Evolutionary conservation across 2,329 filamentous ascomycete genomes (phyloP).

Genomic region (Teratosphaeria destructans): DNA sequence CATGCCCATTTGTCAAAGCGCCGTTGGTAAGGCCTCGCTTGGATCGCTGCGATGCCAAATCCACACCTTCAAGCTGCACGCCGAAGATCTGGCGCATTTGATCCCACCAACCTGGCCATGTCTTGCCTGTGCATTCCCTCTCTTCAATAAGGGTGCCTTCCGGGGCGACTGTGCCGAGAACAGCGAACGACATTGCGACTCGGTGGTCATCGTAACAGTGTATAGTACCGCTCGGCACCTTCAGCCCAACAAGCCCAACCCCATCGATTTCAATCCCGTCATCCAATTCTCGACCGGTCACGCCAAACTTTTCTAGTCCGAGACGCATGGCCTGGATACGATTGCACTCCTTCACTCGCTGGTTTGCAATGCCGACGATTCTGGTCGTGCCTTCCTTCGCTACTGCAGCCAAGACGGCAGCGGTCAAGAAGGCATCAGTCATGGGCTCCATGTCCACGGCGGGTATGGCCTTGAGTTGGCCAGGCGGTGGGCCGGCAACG

Average conservation of each 20-base stretch:
- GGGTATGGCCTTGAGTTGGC: constrained; percentile 61
- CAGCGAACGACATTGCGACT: constrained; percentile 96
- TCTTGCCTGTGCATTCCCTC: constrained; percentile 90
- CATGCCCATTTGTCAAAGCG: constrained; percentile 24
- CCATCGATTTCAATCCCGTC: constrained; percentile 79
- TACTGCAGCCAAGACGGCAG: constrained; percentile 83
- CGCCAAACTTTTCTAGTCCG: constrained; percentile 86
- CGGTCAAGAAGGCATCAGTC: constrained; percentile 96
- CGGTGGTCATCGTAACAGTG: constrained; percentile 96
- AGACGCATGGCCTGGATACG: constrained; percentile 92
- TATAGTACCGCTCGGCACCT: constrained; percentile 55
- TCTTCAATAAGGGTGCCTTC: constrained; percentile 69
- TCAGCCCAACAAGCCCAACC: constrained; percentile 31
- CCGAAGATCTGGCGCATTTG: constrained; percentile 68
- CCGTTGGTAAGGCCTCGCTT: background rate
- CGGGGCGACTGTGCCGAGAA: constrained; percentile 64
- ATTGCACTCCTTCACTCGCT: constrained; percentile 96
- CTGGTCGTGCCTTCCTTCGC: constrained; percentile 59
- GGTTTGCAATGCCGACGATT: constrained; percentile 92
- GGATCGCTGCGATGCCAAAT: constrained; percentile 27
- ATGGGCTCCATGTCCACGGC: constrained; percentile 98
- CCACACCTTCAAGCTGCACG: constrained; percentile 65
- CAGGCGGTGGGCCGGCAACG: constrained; percentile 71
- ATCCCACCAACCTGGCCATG: constrained; percentile 99
- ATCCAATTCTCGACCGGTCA: constrained; percentile 74